Percentiles rank a stretch among this genome's conserved stretches.
Conservation (phyloP, 371 early-diverging fungal genomes). For the Dichotomocladium elegans region DNA sequence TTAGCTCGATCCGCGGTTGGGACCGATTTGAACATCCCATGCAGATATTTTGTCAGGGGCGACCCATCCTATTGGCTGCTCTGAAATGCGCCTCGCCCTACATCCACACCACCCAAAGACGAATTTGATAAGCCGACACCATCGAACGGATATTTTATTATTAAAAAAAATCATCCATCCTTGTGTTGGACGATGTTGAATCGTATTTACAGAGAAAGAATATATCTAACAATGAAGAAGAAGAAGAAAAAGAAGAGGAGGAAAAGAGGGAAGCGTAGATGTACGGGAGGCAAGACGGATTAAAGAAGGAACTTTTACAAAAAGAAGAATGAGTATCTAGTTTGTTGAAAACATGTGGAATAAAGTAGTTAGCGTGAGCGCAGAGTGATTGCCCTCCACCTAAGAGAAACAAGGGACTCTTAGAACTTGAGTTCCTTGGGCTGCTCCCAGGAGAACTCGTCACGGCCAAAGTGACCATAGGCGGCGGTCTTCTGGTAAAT, state of each 20-base stretch:
- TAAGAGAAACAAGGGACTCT: no score
- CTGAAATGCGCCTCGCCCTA: no score
- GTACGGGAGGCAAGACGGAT: not conserved
- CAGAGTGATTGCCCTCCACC: no score
- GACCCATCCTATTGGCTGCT: no score
- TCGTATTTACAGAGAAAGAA: slow-evolving; percentile 11
- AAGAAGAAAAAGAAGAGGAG: not conserved
- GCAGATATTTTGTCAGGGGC: no score
- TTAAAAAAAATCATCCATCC: slow-evolving; percentile 13
- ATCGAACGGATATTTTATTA: slow-evolving; percentile 1
- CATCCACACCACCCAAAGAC: no score
- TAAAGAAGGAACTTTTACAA: slow-evolving; percentile 4
- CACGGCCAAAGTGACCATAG: slow-evolving; percentile 99
- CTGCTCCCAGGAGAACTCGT: slow-evolving; percentile 96
- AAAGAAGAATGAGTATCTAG: slow-evolving; percentile 17
- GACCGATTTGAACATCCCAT: no score
- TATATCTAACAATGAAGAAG: slow-evolving; percentile 11
- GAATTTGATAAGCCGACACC: no score
- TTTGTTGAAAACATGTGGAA: slow-evolving; percentile 43
- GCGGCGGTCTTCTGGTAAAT: slow-evolving; percentile 96
- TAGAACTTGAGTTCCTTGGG: slow-evolving; percentile 86
- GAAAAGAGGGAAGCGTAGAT: not conserved
- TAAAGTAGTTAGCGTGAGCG: no score
- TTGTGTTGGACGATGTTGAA: slow-evolving; percentile 16
- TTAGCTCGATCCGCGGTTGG: no score